Evolutionary conservation across 164 flowering plant species (phyloP), one percentile per base, ranked within the genome.

Genomic region (Hamamelis virginiana): DNA sequence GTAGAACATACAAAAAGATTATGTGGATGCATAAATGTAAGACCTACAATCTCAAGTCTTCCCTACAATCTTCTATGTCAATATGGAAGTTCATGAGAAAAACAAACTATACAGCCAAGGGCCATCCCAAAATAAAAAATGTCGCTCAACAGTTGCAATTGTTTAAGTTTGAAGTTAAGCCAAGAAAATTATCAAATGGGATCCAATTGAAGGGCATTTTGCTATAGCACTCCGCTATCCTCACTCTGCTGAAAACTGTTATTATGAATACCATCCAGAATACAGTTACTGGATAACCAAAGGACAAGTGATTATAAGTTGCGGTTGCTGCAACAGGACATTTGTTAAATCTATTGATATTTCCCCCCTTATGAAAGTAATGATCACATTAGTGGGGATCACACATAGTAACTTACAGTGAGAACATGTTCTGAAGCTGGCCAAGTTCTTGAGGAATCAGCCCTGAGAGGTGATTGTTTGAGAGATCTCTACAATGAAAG

Each of bases 391-490:
- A 63, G 43, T 41, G 50, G 19, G 33, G 22, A 21, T 33, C 15
- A 52, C 55, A 28, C 3, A 21, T 22, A 51, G 27, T 15, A 65
- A 82, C 97, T 84, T 77, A 95, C 99, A 95, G 71, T 64, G 78
- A 83, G 74, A 79, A 80, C 70, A 95, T 56, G 72, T 83, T 89
- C 57, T 89, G 97, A 45, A 92, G 96, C 78, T 92, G 97, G 59
- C 89, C 77, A 47, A 95, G 85, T 70, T 91, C 97, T 74, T 84
- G 82, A 59, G 99, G 97, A 68, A 95, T 82, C 18, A 75, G 46
- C 15, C 99, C 97, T 9, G 86, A 75, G 28, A 95, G 86, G 27
- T 80, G 85, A 71, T 95, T 91, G 25, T 76, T 66, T 47, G 97
- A 92, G 66, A 95, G 85, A 77, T 95, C 99, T 69, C 99, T 92